Percentiles rank a stretch among this genome's conserved stretches.
phyloP scores from a whole-genome alignment of 495 filamentous ascomycete genomes.

The Xylaria intraflava region DNA sequence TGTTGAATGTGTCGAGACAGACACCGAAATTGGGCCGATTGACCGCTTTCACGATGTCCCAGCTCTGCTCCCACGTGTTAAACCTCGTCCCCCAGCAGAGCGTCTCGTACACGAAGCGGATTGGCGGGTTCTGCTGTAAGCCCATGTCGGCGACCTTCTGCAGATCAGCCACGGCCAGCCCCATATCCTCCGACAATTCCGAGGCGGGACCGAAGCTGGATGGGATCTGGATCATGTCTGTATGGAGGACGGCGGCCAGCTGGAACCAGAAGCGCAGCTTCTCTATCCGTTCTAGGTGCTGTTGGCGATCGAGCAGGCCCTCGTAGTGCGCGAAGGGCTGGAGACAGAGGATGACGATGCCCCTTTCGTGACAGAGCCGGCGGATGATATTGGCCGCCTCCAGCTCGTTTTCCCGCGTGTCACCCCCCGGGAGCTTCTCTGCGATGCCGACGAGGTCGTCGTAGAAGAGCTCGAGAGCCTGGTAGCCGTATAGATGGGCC shows the following conservation, averaged over 20 bases:
- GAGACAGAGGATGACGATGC: conserved; percentile 60
- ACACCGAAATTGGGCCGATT: conserved; percentile 68
- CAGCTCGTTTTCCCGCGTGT: conserved; percentile 40
- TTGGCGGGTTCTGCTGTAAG: conserved; percentile 40
- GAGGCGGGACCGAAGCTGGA: conserved; percentile 58
- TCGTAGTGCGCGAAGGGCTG: conserved; percentile 80
- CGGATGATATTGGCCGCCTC: conserved; percentile 53
- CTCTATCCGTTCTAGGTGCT: conserved; percentile 51
- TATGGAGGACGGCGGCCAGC: conserved; percentile 55
- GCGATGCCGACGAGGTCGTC: conserved; percentile 69
- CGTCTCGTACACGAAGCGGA: conserved; percentile 72
- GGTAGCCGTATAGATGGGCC: conserved; percentile 57
- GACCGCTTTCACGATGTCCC: conserved; percentile 59
- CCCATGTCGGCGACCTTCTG: conserved; percentile 61
- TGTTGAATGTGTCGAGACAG: conserved; percentile 78
- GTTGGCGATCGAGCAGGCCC: conserved; percentile 58
- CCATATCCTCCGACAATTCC: conserved; percentile 51
- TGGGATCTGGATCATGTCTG: conserved; percentile 68
- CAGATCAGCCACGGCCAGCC: conserved; percentile 59
- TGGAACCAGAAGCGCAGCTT: conserved; percentile 65
- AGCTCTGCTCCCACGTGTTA: conserved; percentile 66
- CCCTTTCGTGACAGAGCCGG: conserved; percentile 49
- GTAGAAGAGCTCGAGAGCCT: conserved; percentile 72
- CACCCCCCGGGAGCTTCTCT: conserved; percentile 21
- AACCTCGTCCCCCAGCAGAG: conserved; percentile 69